phyloP scores from a whole-genome alignment of 225 moss, liverwort and hornwort genomes.

The Bryoerythrophyllum caledonicum region DNA sequence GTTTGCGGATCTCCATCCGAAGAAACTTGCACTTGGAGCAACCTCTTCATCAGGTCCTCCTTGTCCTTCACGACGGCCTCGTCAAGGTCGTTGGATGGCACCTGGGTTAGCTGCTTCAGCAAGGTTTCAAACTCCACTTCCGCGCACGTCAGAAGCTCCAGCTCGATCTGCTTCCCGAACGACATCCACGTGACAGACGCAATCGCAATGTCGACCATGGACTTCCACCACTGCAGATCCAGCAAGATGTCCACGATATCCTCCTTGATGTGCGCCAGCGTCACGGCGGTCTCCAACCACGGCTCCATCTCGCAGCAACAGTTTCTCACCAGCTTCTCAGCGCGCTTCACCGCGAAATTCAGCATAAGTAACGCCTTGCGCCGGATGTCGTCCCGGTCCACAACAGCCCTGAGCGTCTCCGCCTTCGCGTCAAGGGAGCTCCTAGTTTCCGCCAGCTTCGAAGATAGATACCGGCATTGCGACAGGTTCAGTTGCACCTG shows the following conservation, averaged over 20 bases:
- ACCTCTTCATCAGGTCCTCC: not conserved
- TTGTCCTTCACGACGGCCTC: slow-evolving; percentile 9
- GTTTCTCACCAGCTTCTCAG: slow-evolving; percentile 26
- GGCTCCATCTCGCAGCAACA: slow-evolving; percentile 34
- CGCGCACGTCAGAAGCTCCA: slow-evolving; percentile 3
- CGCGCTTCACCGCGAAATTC: slow-evolving; percentile 37
- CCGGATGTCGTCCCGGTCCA: slow-evolving; percentile 12
- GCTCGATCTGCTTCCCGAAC: not conserved
- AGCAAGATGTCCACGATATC: slow-evolving; percentile 34
- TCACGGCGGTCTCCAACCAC: slow-evolving; percentile 33
- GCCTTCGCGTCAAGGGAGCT: not conserved
- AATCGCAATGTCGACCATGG: slow-evolving; percentile 28
- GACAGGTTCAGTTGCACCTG: slow-evolving; percentile 6
- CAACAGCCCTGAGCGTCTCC: not conserved
- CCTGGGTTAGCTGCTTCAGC: not conserved
- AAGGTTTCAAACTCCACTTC: slow-evolving; percentile 10
- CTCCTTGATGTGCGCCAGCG: slow-evolving; percentile 16
- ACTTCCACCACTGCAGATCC: slow-evolving; percentile 45
- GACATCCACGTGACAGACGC: slow-evolving; percentile 2
- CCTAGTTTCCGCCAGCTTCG: slow-evolving; percentile 8
- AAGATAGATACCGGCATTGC: slow-evolving; percentile 32
- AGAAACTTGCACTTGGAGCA: not conserved
- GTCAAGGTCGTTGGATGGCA: not conserved
- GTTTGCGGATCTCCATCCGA: not conserved
- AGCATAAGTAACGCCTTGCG: slow-evolving; percentile 26